A percentile compares a stretch with the other conserved stretches of the same genome.
Evolutionary conservation across 371 early-diverging fungal species (phyloP).

Genomic region (Chytridium lagenaria): DNA sequence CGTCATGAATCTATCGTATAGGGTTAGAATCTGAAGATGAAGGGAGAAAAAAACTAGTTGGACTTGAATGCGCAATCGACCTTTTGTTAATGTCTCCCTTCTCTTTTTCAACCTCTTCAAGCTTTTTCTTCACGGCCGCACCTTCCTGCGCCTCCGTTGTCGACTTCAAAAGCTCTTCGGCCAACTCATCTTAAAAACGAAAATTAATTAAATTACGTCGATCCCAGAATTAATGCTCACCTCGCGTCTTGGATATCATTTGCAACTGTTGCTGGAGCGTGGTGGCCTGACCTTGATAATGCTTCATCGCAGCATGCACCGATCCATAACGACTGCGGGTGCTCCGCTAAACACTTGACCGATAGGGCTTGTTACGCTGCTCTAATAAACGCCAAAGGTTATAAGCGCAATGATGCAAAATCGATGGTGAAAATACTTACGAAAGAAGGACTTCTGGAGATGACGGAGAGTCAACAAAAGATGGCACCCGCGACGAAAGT

Average conservation of each 20-base stretch:
- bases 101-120: conserved; percentile 28
- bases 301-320: conserved; percentile 65
- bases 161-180: conserved; percentile 72
- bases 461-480: conserved; percentile 2
- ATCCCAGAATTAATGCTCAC: conserved; percentile 34
- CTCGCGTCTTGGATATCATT: conserved; percentile 67
- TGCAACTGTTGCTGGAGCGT: conserved; percentile 73
- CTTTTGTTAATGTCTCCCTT: conserved; percentile 52
- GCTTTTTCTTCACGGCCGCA: conserved; percentile 1
- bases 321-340: conserved; percentile 59
- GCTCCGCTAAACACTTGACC: conserved; percentile 1
- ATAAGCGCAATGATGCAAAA: too few species aligned
- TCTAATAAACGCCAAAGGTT: conserved; percentile 9
- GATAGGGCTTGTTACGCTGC: not conserved
- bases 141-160: conserved; percentile 65
- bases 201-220: conserved; percentile 32
- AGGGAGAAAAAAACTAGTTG: too few species aligned
- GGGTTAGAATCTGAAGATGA: not conserved
- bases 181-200: conserved; percentile 68
- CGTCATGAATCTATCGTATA: conserved; percentile 65
- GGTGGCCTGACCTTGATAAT: conserved; percentile 71
- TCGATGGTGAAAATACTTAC: too few species aligned
- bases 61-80: too few species aligned
- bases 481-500: conserved; percentile 1
- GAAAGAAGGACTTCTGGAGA: conserved; percentile 9